phyloP scores from a whole-genome alignment of 2,329 filamentous ascomycete genomes.

The Aspergillus novofumigatus region DNA sequence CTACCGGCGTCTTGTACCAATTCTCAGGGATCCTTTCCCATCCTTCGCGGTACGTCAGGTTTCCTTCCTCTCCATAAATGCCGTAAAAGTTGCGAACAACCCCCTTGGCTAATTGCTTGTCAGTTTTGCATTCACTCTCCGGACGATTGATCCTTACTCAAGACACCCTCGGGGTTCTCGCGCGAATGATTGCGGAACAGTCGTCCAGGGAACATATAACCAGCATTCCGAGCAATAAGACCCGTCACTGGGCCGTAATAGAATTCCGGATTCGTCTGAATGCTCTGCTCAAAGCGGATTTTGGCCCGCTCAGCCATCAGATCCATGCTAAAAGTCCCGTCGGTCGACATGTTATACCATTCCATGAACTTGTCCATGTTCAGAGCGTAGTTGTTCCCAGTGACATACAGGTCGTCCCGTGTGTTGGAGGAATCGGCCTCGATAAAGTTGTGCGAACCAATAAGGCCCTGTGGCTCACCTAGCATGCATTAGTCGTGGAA shows the following conservation, averaged over 20 bases:
- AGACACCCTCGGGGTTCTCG: conserved; percentile 37
- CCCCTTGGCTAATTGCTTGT: conserved; percentile 31
- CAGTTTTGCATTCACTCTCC: neutral
- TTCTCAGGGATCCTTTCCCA: conserved; percentile 51
- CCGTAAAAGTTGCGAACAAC: conserved; percentile 47
- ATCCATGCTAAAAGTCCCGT: conserved; percentile 41
- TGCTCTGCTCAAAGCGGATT: conserved; percentile 45
- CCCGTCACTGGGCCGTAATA: conserved; percentile 54
- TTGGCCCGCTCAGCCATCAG: conserved; percentile 43
- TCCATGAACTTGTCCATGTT: conserved; percentile 51
- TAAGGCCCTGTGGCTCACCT: conserved; percentile 46
- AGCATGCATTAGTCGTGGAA: conserved; percentile 1
- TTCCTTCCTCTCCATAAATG: conserved; percentile 41
- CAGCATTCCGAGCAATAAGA: conserved; percentile 47
- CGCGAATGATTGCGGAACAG: conserved; percentile 44
- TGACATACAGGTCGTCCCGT: conserved; percentile 51
- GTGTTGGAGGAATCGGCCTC: conserved; percentile 53
- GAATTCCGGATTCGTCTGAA: conserved; percentile 51
- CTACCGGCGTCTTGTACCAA: conserved; percentile 46
- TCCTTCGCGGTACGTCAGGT: conserved; percentile 44
- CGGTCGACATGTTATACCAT: conserved; percentile 41
- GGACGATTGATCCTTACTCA: conserved; percentile 25
- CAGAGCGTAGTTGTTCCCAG: conserved; percentile 48
- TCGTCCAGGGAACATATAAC: conserved; percentile 43
- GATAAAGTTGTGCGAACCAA: conserved; percentile 53